Percentiles rank a stretch among this genome's conserved stretches.
phyloP scores from a whole-genome alignment of 1,284 basidiomycete species.

The Ustanciosporium gigantosporum region DNA sequence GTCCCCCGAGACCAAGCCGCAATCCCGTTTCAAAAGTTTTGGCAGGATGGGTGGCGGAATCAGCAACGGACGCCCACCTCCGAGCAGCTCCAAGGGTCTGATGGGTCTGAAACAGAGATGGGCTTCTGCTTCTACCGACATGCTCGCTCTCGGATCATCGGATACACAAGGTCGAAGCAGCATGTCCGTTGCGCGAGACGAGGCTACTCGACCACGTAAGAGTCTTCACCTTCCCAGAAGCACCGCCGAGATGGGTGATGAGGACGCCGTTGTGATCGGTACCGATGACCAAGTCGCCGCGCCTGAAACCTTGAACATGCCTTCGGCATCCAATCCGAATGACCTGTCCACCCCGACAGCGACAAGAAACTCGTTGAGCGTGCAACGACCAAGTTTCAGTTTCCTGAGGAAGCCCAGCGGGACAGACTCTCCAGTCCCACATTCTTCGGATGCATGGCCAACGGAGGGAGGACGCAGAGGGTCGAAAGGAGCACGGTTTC shows the following conservation, averaged over 20 bases:
- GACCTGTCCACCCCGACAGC: neutral
- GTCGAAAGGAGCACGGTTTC: conserved; percentile 1
- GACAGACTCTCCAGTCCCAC: conserved; percentile 15
- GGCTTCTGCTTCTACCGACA: conserved; percentile 37
- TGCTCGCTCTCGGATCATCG: conserved; percentile 3
- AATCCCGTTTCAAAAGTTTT: conserved; percentile 23
- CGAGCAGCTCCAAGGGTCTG: neutral
- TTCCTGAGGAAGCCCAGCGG: conserved; percentile 25
- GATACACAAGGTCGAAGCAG: conserved; percentile 10
- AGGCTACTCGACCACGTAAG: conserved; percentile 22
- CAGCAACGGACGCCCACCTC: neutral
- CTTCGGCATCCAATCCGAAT: neutral
- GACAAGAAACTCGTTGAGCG: neutral
- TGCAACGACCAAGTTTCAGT: conserved; percentile 22
- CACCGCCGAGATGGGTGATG: neutral
- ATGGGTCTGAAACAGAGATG: conserved; percentile 10
- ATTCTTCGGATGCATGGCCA: no score
- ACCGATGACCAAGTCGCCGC: no score
- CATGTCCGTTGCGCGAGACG: conserved; percentile 18
- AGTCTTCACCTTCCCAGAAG: conserved; percentile 15
- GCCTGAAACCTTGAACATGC: no score
- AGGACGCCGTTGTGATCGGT: no score
- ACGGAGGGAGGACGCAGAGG: conserved; percentile 11
- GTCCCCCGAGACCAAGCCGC: conserved; percentile 11
- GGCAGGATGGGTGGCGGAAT: conserved; percentile 7